phyloP scores from a whole-genome alignment of 202 grass and related monocot genomes.

The Cymbopogon flexuosus region DNA sequence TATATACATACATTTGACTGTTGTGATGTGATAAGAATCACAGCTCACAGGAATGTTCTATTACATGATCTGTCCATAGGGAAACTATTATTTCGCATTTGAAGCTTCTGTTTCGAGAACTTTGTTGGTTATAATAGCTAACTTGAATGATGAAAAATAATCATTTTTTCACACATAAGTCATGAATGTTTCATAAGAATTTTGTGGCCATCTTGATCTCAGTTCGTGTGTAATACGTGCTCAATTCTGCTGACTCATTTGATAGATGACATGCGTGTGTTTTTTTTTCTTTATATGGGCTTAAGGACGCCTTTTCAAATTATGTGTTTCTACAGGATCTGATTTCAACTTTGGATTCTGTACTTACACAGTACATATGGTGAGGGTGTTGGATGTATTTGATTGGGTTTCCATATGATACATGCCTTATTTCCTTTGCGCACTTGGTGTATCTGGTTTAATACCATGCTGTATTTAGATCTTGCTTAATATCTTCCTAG shows the following conservation, averaged over 20 bases:
- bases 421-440: background rate
- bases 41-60: background rate
- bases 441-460: constrained; percentile 6
- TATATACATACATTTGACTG: constrained; percentile 16
- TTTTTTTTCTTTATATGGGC: constrained; percentile 6
- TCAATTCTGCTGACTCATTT: background rate
- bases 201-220: background rate
- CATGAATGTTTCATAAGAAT: background rate
- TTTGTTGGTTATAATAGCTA: constrained; percentile 20
- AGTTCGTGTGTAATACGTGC: background rate
- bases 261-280: background rate
- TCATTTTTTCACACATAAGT: background rate
- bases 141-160: background rate
- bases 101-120: constrained; percentile 16
- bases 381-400: constrained; percentile 1
- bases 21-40: background rate
- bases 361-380: background rate
- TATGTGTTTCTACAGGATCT: background rate
- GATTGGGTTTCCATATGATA: background rate
- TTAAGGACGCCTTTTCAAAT: background rate
- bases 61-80: constrained; percentile 2
- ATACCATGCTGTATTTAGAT: constrained; percentile 5
- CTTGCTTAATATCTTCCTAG: background rate
- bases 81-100: background rate
- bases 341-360: background rate